A percentile compares a stretch with the other conserved stretches of the same genome.
Conservation (phyloP, 164 flowering plant species). For the Berberis vulgaris region DNA sequence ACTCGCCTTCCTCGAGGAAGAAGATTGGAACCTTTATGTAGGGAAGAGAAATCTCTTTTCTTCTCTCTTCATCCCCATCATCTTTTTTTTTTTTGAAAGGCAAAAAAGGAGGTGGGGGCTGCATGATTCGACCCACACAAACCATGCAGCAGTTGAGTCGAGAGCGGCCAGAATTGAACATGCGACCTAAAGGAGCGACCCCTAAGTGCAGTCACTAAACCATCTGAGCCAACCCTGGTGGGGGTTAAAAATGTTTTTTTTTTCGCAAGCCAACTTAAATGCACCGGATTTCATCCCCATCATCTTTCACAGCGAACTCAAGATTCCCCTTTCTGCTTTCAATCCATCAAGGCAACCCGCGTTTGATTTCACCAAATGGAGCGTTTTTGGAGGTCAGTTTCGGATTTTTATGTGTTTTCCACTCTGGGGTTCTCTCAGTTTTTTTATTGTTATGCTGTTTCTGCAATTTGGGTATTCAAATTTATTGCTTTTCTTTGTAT, state of each 20-base stretch:
- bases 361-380: conserved; percentile 3
- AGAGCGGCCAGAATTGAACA: no score
- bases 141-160: no score
- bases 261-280: no score
- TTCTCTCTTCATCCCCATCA: not conserved
- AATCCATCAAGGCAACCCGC: not conserved
- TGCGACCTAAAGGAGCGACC: no score
- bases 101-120: no score
- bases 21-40: not conserved
- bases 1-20: conserved; percentile 1
- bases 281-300: not conserved
- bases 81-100: no score
- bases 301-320: not conserved
- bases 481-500: not conserved
- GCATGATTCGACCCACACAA: no score
- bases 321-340: not conserved
- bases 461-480: not conserved
- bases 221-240: no score
- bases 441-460: not conserved
- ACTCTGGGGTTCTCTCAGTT: not conserved
- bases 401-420: not conserved
- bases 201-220: no score
- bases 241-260: no score
- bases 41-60: not conserved
- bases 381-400: conserved; percentile 7